Evolutionary conservation across 2,329 filamentous ascomycete genomes (phyloP), one percentile per base, ranked within the genome.

Genomic region (Harringtonia aguacate): DNA sequence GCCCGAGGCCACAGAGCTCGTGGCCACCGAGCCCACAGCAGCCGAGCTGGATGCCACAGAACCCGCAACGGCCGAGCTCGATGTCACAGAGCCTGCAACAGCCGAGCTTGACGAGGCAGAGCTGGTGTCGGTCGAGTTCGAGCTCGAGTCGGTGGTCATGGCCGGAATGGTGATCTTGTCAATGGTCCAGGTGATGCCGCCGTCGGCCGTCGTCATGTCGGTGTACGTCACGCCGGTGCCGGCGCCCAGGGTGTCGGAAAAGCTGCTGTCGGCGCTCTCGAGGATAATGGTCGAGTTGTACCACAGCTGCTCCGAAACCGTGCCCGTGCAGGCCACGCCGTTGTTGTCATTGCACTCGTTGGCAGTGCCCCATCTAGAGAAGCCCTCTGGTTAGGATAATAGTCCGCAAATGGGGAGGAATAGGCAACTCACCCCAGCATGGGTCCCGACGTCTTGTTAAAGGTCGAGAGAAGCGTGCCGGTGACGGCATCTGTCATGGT

Each of bases 301-400:
- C n/a, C 17, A 40, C 4, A 10, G 17, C 38, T 40, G 38, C 28
- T 40, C 38, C 4, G 38, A 20, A 15, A 40, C 17, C 8, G 38
- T 40, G 18, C 38, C 38, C n/a, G 28, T 40, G 28, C 38, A 40
- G n/a, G 37, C 24, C n/a, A 38, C 36, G 36, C 36, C 36, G n/a
- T 38, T 28, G 20, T 29, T 17, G 38, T 40, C 38, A 18, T 40
- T 18, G 20, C 38, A 40, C 38, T 40, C 38, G 18, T 20, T 40
- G 38, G n/a, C 38, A 3, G 38, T 40, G 9, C 38, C 38, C 15
- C 17, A 40, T n/a, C 38, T 18, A n/a, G 8, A 14, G 5, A 21
- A 29, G 17, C n/a, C 24, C 7, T 27, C 24, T 27, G 24, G n/a
- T 27, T 27, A 27, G 24, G 10, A 10, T 10, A 27, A 27, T n/a